Conservation (phyloP, 495 filamentous ascomycete genomes). For the Collariella sp. region DNA sequence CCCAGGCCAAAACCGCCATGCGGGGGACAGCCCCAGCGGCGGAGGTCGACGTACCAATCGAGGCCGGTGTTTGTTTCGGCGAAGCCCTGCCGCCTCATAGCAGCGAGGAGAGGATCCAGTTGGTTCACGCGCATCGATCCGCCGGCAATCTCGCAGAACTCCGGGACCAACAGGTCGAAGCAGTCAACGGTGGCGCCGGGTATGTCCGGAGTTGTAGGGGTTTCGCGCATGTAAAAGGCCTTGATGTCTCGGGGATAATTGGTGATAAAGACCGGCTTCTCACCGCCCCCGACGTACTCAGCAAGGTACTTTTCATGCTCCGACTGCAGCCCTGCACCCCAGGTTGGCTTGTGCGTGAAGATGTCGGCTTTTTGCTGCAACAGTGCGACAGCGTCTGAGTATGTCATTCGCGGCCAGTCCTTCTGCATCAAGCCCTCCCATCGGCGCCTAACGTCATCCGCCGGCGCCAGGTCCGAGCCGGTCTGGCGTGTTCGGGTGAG, state of each 20-base stretch:
- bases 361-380: conserved; percentile 53
- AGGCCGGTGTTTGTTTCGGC: conserved; percentile 34
- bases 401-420: conserved; percentile 78
- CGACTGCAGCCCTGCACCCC: conserved; percentile 70
- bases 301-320: conserved; percentile 93
- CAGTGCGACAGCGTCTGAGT: conserved; percentile 62
- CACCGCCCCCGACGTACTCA: conserved; percentile 52
- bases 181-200: conserved; percentile 68
- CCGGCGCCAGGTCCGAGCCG: conserved; percentile 27
- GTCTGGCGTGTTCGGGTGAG: conserved; percentile 22
- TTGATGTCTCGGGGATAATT: conserved; percentile 81
- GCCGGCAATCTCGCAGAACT: conserved; percentile 80
- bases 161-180: conserved; percentile 90
- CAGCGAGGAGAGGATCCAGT: conserved; percentile 54
- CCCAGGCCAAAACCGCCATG: conserved; percentile 94
- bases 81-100: conserved; percentile 50
- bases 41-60: conserved; percentile 90
- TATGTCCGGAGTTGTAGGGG: conserved; percentile 19
- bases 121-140: conserved; percentile 92
- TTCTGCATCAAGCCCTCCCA: conserved; percentile 57
- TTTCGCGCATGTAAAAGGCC: conserved; percentile 91
- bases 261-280: conserved; percentile 76
- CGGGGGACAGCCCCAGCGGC: conserved; percentile 87
- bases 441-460: conserved; percentile 49
- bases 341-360: conserved; percentile 60